Base-by-base conservation (phyloP, 805 yeast genomes). In the Saturnispora sanitii region DNA sequence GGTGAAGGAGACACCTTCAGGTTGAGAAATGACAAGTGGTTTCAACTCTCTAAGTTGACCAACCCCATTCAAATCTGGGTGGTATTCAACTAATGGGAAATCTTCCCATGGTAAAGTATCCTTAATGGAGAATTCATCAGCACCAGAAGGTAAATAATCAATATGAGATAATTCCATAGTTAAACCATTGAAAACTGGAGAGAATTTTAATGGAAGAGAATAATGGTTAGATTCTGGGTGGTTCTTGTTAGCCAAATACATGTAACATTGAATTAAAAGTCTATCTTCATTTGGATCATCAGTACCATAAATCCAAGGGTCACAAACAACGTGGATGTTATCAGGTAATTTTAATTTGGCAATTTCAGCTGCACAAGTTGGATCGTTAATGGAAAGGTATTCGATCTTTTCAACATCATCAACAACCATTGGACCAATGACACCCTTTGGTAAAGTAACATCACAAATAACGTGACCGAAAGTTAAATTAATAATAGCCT, bases 231-330 rank as follows among this genome's bases (percentile, higher is more conserved):
- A 76, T 58, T 80, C 83, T 36, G 74, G 57, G 64, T 83, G 82
- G 54, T 73, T 60, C 48, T 82, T 74, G 43, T 73, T 77, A 49
- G 70, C 67, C 54, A 82, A 70, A 62, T 83, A 83, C 77, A 81
- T 77, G 67, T 77, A 79, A 58, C 79, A 77, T 64, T 80, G 87
- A 47, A 77, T 66, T 65, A 77, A 64, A n/a, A 77, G 72, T 59
- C 79, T 71, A 33, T 58, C 65, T 54, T 78, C 83, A 45, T 69
- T 62, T 36, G 73, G 63, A 51, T 76, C 78, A 50, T 76, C 78
- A 26, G 86, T 78, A 53, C 90, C 94, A 57, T 83, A 82, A 71
- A 82, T 83, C 94, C 94, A 83, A 40, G 88, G 85, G 57, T 82
- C 90, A 55, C 71, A 71, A 50, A 77, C 70, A 37, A 79, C 78